Base-by-base conservation (phyloP, 768 basidiomycete species). In the Lanmaoa rubissima region DNA sequence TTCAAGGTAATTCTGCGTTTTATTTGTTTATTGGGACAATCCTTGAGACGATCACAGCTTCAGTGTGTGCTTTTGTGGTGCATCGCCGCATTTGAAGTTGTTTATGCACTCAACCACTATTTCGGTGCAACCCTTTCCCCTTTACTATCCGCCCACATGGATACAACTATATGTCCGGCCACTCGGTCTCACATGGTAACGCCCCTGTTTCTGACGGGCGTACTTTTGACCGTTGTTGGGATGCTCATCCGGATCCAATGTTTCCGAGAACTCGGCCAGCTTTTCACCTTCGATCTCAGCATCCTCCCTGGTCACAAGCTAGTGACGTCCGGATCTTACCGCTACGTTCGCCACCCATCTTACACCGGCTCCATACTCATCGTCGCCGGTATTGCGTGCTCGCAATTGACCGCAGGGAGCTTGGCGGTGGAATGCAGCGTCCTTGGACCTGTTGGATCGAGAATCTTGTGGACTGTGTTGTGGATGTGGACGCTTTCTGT, bases 271-370 rank as follows among this genome's bases (percentile, higher is more conserved):
- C 79, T 84, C 21, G 83, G 82, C 2, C 65, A 74, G 2, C 69
- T 83, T 53, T 85, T 85, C 72, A 84, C 83, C 0, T 84, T 83
- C 65, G 82, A 83, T 62, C 75, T 85, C 47, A 82, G 82, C 45
- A 66, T 84, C 41, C 80, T 78, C 53, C 80, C 81, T 2, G 66
- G 72, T 34, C 83, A 85, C 69, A 74, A 68, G 47, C 74, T 84
- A 44, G 70, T 84, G 59, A 82, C 81, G 3, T 65, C 68, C n/a
- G 76, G 81, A 19, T 78, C 75, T 55, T 84, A 84, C 64, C 55
- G 68, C 7, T 77, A 78, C 54, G 82, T 83, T 51, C 79, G 82
- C 8, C 82, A 84, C 67, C 82, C 82, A 17, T 75, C 81, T 0
- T 83, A 82, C 65, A 78, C 79, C 0, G 82, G 82, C n/a, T 79